Conservation (phyloP, 495 filamentous ascomycete genomes). For the Penicillium waksmanii region DNA sequence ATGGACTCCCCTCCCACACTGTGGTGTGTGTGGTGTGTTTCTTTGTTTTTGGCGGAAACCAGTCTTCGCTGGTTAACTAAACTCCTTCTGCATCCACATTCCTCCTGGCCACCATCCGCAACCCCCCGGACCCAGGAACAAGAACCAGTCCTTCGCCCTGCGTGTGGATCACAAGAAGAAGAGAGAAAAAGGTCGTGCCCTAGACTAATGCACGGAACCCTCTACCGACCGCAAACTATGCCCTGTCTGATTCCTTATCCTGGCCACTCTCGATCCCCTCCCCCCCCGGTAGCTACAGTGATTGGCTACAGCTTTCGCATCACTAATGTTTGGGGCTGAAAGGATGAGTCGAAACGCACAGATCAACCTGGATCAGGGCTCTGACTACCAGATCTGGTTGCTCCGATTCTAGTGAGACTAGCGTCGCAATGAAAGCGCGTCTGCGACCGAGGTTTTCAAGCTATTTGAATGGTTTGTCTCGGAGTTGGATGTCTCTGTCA, state of each 20-base stretch:
- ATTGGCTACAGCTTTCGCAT: conserved; percentile 14
- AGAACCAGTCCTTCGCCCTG: background rate
- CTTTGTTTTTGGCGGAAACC: too few species aligned
- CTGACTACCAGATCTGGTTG: background rate
- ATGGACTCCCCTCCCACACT: too few species aligned
- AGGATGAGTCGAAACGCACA: conserved; percentile 8
- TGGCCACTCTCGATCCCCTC: background rate
- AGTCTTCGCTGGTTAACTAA: too few species aligned
- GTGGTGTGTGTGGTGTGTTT: too few species aligned
- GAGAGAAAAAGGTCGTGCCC: conserved; percentile 2
- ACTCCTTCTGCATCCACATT: background rate
- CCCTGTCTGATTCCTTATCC: background rate
- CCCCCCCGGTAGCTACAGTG: background rate
- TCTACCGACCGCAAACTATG: conserved; percentile 22
- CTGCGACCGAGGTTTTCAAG: background rate
- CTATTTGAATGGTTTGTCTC: conserved; percentile 1
- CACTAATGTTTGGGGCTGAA: conserved; percentile 5
- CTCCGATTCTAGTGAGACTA: conserved; percentile 5
- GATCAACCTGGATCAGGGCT: background rate
- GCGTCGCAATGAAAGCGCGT: background rate
- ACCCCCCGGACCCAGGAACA: conserved; percentile 2
- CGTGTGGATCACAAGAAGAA: background rate
- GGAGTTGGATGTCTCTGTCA: background rate
- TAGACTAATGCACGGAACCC: conserved; percentile 24
- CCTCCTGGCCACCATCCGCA: background rate